phyloP scores from a whole-genome alignment of 441 rosid species.

The Melastoma candidum region DNA sequence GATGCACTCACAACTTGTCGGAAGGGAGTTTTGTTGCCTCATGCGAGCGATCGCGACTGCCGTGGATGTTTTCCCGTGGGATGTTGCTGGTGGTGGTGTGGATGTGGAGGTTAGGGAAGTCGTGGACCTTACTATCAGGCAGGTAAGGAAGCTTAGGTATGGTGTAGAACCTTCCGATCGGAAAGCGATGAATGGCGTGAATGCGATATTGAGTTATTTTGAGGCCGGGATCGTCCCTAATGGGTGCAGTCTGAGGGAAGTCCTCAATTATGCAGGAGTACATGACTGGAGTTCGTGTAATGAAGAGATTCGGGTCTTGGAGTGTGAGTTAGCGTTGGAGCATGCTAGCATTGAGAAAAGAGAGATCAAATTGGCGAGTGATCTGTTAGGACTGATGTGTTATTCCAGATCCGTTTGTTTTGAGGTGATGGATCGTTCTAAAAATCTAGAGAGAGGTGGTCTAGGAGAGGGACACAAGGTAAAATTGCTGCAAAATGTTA shows the following conservation, averaged over 20 bases:
- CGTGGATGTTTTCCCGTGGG: conserved; percentile 49
- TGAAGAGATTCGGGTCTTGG: conserved; percentile 47
- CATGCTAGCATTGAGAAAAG: conserved; percentile 21
- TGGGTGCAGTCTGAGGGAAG: conserved; percentile 18
- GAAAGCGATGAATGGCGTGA: conserved; percentile 24
- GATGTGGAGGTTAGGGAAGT: conserved; percentile 46
- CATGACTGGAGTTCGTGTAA: conserved; percentile 53
- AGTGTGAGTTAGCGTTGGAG: conserved; percentile 33
- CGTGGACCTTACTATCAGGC: conserved; percentile 34
- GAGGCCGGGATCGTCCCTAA: conserved; percentile 40
- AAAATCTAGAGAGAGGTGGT: conserved; percentile 10
- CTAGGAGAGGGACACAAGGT: conserved; percentile 2
- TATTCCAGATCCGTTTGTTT: conserved; percentile 59
- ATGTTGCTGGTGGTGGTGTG: conserved; percentile 21
- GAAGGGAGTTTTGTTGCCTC: conserved; percentile 37
- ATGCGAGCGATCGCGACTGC: conserved; percentile 39
- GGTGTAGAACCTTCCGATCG: conserved; percentile 36
- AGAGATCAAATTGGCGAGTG: conserved; percentile 28
- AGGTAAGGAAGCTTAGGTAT: conserved; percentile 38
- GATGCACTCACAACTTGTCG: conserved; percentile 42
- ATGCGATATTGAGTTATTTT: conserved; percentile 32
- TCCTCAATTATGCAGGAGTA: conserved; percentile 42
- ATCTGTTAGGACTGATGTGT: conserved; percentile 47
- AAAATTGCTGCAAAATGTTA: conserved; percentile 21
- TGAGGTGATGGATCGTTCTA: conserved; percentile 24